A percentile compares a stretch with the other conserved stretches of the same genome.
Evolutionary conservation across 2,329 filamentous ascomycete genomes (phyloP).

Genomic region (Epichloe coenophiala): DNA sequence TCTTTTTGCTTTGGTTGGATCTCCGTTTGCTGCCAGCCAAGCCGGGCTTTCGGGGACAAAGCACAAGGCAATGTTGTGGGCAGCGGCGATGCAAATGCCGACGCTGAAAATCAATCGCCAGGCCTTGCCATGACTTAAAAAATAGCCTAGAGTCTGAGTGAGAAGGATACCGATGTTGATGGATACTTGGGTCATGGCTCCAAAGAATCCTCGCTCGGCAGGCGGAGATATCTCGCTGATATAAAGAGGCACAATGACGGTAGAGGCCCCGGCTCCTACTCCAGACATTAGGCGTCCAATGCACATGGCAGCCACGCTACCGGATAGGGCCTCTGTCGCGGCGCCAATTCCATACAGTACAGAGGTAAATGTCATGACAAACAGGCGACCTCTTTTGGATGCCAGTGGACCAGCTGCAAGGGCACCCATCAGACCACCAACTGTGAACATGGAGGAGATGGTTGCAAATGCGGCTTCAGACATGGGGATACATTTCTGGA

Average conservation of each 20-base stretch:
- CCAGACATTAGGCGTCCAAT: constrained; percentile 70
- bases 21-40: constrained; percentile 64
- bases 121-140: constrained; percentile 62
- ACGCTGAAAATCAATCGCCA: constrained; percentile 77
- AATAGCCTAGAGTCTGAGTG: constrained; percentile 76
- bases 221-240: constrained; percentile 82
- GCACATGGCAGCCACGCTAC: constrained; percentile 52
- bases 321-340: constrained; percentile 57
- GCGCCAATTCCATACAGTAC: constrained; percentile 67
- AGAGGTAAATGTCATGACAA: constrained; percentile 65
- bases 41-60: constrained; percentile 77
- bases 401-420: constrained; percentile 68
- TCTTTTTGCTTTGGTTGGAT: constrained; percentile 45
- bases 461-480: constrained; percentile 66
- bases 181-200: constrained; percentile 77
- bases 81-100: constrained; percentile 53
- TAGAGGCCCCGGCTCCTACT: constrained; percentile 72
- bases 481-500: constrained; percentile 82
- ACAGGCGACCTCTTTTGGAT: constrained; percentile 59
- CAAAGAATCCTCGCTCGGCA: constrained; percentile 63
- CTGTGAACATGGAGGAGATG: constrained; percentile 79
- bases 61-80: constrained; percentile 57
- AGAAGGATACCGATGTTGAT: constrained; percentile 83
- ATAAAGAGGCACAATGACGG: constrained; percentile 88
- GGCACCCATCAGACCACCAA: constrained; percentile 78